Evolutionary conservation across 2,329 filamentous ascomycete genomes (phyloP), one percentile per base, ranked within the genome.

Genomic region (Talaromyces amestolkiae): DNA sequence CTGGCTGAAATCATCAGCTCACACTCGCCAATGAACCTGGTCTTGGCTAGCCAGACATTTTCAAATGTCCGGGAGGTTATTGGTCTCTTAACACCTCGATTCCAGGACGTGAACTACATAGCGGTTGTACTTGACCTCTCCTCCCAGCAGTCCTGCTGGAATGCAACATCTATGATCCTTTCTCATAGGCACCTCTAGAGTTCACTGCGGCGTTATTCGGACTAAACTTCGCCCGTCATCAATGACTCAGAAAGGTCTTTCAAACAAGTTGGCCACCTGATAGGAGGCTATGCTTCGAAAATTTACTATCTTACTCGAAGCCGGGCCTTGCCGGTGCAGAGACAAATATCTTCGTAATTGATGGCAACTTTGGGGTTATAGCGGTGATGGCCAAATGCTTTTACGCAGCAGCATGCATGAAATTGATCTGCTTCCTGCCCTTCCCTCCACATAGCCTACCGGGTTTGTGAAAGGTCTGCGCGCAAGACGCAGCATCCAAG

Each of bases 311-410:
- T 17, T 59, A 59, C 56, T 59, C 56, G 17, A 59, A 59, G 31
- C 56, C 56, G 5, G 56, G 56, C 15, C 22, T 59, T 17, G 56
- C 56, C 15, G 56, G 56, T n/a, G 56, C 56, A 19, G 56, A 59
- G 37, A 41, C 56, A n/a, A 59, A 43, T 24, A 59, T 59, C 56
- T 59, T 59, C 22, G 39, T 59, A n/a, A 35, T 24, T n/a, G 56
- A 59, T 27, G 56, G 56, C 22, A 59, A 59, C 39, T 59, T 41
- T 10, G 56, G 56, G 15, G 56, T 3, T 37, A 24, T 35, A 17
- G 56, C 56, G 9, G 56, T 43, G 5, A 15, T 59, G 8, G 56
- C 56, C 31, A 59, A 35, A 59, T 59, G 56, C 39, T 59, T 17
- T 17, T 59, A 22, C 31, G 56, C 22, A 59, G 56, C 24, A 27